A percentile compares a stretch with the other conserved stretches of the same genome.
phyloP scores from a whole-genome alignment of 2,329 filamentous ascomycete species.

The Sporothrix luriei region DNA sequence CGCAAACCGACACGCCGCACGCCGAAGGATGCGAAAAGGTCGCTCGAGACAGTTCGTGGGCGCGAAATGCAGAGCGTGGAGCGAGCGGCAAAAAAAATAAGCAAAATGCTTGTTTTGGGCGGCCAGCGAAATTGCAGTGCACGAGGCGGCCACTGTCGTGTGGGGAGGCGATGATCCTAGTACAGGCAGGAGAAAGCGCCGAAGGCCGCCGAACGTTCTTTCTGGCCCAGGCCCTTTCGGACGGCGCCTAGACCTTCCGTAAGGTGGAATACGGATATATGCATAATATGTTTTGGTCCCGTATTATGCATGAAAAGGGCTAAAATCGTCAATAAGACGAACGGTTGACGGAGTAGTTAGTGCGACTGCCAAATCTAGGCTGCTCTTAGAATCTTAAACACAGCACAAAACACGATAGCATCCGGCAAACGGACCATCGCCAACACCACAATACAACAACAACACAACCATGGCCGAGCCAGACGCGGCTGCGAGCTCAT shows the following conservation, averaged over 20 bases:
- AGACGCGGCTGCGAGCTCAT: slow-evolving; percentile 49
- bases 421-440: not conserved
- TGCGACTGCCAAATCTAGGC: not conserved
- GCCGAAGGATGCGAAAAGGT: not conserved
- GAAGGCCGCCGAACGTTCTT: slow-evolving; percentile 36
- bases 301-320: not conserved
- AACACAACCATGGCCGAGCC: slow-evolving; percentile 30
- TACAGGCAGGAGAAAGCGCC: slow-evolving; percentile 24
- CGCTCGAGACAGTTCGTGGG: not conserved
- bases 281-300: not conserved
- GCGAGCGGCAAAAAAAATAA: not conserved
- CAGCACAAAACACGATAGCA: not conserved
- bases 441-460: not conserved
- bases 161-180: slow-evolving; percentile 23
- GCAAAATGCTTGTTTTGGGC: slow-evolving; percentile 4
- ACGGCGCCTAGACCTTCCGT: not conserved
- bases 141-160: not conserved
- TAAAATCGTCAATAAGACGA: not conserved
- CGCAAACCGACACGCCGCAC: not conserved
- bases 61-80: slow-evolving; percentile 5
- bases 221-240: not conserved
- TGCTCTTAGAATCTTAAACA: not conserved
- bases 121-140: slow-evolving; percentile 6
- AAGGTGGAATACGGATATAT: not conserved
- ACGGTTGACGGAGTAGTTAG: not conserved